Evolutionary conservation across 2,329 filamentous ascomycete genomes (phyloP).

Genomic region (Rasamsonia emersonii): DNA sequence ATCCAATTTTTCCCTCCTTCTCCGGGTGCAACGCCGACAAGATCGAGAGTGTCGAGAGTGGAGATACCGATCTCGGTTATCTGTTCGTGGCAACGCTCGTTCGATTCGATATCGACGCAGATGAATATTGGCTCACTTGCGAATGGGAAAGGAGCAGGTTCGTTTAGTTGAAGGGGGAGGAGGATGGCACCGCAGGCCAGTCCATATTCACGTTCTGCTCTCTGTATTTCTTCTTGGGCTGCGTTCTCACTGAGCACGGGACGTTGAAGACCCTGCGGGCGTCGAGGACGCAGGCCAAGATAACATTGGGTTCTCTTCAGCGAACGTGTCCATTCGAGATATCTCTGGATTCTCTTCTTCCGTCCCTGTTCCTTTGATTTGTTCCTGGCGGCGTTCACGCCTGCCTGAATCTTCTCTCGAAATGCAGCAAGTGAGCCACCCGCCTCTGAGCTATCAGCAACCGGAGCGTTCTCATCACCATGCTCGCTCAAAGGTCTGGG

Average conservation of each 20-base stretch:
- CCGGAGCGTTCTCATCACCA: conserved; percentile 13
- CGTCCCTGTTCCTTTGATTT: conserved; percentile 45
- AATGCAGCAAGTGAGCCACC: conserved; percentile 38
- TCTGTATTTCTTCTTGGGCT: neutral
- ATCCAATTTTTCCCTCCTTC: conserved; percentile 58
- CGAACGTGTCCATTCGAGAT: conserved; percentile 46
- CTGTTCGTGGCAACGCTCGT: conserved; percentile 55
- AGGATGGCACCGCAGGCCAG: conserved; percentile 16
- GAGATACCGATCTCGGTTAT: conserved; percentile 85
- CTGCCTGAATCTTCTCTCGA: conserved; percentile 46
- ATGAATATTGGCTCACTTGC: conserved; percentile 60
- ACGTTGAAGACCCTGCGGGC: too few species aligned
- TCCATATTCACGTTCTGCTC: conserved; percentile 16
- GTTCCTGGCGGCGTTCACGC: conserved; percentile 42
- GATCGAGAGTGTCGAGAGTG: conserved; percentile 61
- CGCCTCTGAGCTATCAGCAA: conserved; percentile 15
- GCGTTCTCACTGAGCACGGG: too few species aligned
- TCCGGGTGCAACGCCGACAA: conserved; percentile 52
- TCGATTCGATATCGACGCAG: conserved; percentile 73
- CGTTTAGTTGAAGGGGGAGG: conserved; percentile 36
- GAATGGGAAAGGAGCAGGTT: conserved; percentile 38
- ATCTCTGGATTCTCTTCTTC: conserved; percentile 41
- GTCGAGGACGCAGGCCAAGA: conserved; percentile 54
- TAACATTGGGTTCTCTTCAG: conserved; percentile 60
- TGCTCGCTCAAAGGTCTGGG: conserved; percentile 15